Evolutionary conservation across 1,139 yeast genomes (phyloP), one percentile per base, ranked within the genome.

Genomic region (Diutina neorugosa): DNA sequence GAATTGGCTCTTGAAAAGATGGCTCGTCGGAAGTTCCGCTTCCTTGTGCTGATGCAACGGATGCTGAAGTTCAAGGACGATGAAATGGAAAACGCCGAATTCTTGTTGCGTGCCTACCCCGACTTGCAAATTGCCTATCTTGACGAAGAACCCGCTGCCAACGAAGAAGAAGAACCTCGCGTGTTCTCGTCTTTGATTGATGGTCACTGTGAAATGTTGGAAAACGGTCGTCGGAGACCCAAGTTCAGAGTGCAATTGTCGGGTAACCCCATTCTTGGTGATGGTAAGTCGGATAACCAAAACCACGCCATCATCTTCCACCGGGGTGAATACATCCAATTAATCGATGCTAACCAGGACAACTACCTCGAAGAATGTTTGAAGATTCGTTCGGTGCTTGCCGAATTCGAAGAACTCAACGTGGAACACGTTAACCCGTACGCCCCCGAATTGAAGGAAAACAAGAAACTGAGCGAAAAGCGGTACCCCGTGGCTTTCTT

Each of bases 1-100:
- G 98, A 93, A 76, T 82, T 91, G 68, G 98, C 96, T 69, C 82
- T 93, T 61, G 98, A 93, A 75, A 86, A 93, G 68, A 94, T 93
- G 98, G 98, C 99, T 42, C 87, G 98, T 78, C 85, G 99, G 77
- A 93, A 94, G 76, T 94, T 93, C 81, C 89, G 90, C 77, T 91
- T 93, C 66, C 79, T 91, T 69, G 96, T 93, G 65, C 88, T 98
- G 53, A 93, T 93, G 98, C 98, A 93, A 78, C 87, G 98, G 81
- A 80, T 93, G 69, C 81, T 97, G 60, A 94, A 93, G 71, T 93
- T 93, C 74, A 87, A 91, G 70, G 96, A 96, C 58, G 97, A 93
- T 65, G 98, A 93, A 74, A 79, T 89, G 81, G 98, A 93, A 76
- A 93, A 93, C 68, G 96, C 98, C 56, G 98, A 93, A 72, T 93